Evolutionary conservation across 2,329 filamentous ascomycete species (phyloP), one percentile per base, ranked within the genome.

Genomic region (Orbilia blumenaviensis): DNA sequence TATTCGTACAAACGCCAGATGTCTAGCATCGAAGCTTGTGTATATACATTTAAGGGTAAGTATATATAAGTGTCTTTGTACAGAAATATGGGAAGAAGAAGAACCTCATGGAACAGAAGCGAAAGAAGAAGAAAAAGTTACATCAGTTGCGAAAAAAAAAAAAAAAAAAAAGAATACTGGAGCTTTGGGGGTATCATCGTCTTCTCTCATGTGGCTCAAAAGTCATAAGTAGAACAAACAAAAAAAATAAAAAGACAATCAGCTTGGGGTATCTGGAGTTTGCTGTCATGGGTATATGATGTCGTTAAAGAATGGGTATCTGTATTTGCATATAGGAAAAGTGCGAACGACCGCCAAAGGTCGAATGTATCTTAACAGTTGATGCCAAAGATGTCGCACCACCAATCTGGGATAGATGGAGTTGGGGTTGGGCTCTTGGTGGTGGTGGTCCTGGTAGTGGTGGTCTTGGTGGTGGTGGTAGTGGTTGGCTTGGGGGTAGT

Each of bases 21-120:
- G 66, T 36, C 42, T 63, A 16, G 48, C 66, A 63, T 54, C 42
- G 48, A 50, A 7, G 50, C 18, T 50, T 38, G 27, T 34, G 14
- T 71, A 71, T 71, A 71, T 71, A 71, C 56, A 71, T 46, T n/a
- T 50, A 63, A 18, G 50, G n/a, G n/a, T n/a, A n/a, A n/a, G n/a
- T n/a, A n/a, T 67, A 71, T 71, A 71, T 46, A 62, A 71, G 32
- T 44, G 32, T 71, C 46, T 71, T 71, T 71, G 66, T 71, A 69
- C 66, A 46, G 44, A 63, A 62, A 14, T 10, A n/a, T n/a, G n/a
- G n/a, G n/a, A n/a, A n/a, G n/a, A n/a, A n/a, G n/a, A n/a, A n/a
- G n/a, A n/a, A n/a, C n/a, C n/a, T n/a, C n/a, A n/a, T n/a, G n/a
- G n/a, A n/a, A n/a, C n/a, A n/a, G n/a, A n/a, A n/a, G n/a, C n/a